Conservation (phyloP, 495 filamentous ascomycete species). For the Monascus purpureus region DNA sequence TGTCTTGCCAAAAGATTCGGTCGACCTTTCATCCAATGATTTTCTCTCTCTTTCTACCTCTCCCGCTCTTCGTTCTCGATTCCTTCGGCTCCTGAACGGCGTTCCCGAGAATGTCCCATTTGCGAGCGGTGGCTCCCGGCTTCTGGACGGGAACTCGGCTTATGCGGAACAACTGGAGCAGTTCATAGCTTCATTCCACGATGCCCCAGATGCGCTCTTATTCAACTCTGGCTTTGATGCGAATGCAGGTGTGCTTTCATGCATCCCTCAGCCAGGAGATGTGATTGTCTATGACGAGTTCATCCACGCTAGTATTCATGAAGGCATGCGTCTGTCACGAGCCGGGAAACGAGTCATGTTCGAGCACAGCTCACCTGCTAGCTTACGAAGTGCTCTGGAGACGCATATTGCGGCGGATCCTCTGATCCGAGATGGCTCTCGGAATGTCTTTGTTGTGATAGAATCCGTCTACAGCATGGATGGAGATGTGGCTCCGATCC, state of each 20-base stretch:
- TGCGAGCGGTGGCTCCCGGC: slow-evolving; percentile 28
- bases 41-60: slow-evolving; percentile 30
- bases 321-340: slow-evolving; percentile 58
- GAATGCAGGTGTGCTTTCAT: slow-evolving; percentile 53
- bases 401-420: slow-evolving; percentile 15
- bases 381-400: slow-evolving; percentile 27
- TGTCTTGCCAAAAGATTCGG: slow-evolving; percentile 15
- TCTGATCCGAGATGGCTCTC: slow-evolving; percentile 15
- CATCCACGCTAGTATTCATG: slow-evolving; percentile 65
- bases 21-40: slow-evolving; percentile 36
- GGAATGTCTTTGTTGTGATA: slow-evolving; percentile 48
- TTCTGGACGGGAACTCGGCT: slow-evolving; percentile 49
- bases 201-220: slow-evolving; percentile 48
- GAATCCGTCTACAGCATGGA: slow-evolving; percentile 82
- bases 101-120: slow-evolving; percentile 20
- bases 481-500: slow-evolving; percentile 55
- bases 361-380: slow-evolving; percentile 42
- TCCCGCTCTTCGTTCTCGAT: slow-evolving; percentile 15
- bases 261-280: slow-evolving; percentile 55
- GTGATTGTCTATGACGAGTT: slow-evolving; percentile 58
- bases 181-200: slow-evolving; percentile 51
- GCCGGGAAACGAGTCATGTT: slow-evolving; percentile 39
- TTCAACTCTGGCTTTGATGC: slow-evolving; percentile 73
- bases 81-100: slow-evolving; percentile 16
- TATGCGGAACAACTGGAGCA: slow-evolving; percentile 51